Evolutionary conservation across 2,329 filamentous ascomycete genomes (phyloP).

Genomic region (Colletotrichum euphorbiae): DNA sequence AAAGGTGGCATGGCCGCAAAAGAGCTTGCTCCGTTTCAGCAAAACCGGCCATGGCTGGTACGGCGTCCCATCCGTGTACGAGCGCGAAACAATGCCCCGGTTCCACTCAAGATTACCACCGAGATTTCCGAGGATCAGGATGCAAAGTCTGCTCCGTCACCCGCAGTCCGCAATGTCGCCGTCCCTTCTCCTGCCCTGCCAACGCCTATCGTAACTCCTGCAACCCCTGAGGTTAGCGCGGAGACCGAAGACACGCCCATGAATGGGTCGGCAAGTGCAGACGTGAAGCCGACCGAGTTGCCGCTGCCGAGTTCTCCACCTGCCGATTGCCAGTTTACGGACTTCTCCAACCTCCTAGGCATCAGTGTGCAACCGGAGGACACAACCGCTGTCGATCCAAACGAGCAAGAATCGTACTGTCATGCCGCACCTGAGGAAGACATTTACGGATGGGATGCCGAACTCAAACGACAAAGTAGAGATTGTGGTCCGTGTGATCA

Average conservation of each 20-base stretch:
- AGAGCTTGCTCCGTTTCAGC: slow-evolving; percentile 47
- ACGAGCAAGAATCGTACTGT: slow-evolving; percentile 46
- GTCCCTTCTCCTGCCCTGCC: neutral
- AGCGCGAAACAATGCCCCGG: slow-evolving; percentile 44
- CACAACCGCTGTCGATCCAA: slow-evolving; percentile 45
- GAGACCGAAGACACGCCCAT: neutral
- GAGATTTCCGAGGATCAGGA: slow-evolving; percentile 36
- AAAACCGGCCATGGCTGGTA: slow-evolving; percentile 41
- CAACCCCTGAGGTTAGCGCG: neutral
- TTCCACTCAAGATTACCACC: slow-evolving; percentile 48
- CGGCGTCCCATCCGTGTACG: slow-evolving; percentile 43
- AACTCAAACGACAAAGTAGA: slow-evolving; percentile 50
- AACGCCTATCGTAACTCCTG: neutral
- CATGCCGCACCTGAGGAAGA: slow-evolving; percentile 51
- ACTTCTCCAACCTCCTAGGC: slow-evolving; percentile 54
- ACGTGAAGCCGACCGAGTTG: slow-evolving; percentile 4
- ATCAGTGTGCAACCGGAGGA: slow-evolving; percentile 47
- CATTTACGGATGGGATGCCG: slow-evolving; percentile 67
- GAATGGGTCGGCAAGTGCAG: neutral
- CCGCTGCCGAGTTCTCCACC: slow-evolving; percentile 13
- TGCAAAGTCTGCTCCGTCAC: slow-evolving; percentile 35
- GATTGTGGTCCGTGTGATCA: slow-evolving; percentile 35
- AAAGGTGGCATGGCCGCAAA: slow-evolving; percentile 64
- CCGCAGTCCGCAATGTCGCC: slow-evolving; percentile 38
- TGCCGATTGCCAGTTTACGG: slow-evolving; percentile 42